Conservation (phyloP, 257 asterid species). For the Nicotiana paniculata region DNA sequence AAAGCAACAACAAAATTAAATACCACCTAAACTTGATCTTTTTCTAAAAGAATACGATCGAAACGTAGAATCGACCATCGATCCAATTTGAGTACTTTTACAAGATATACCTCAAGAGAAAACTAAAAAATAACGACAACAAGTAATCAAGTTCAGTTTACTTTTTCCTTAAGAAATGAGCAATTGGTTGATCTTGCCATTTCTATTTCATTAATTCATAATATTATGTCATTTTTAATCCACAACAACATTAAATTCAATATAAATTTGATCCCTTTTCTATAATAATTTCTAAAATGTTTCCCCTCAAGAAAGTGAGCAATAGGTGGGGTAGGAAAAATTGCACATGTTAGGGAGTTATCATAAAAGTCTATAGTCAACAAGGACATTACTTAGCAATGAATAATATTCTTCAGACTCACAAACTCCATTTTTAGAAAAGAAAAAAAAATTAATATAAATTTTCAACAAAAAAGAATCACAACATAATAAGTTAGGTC, state of each 20-base stretch:
- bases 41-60: not conserved
- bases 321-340: conserved; percentile 8
- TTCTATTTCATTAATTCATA: too few species aligned
- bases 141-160: too few species aligned
- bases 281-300: not conserved
- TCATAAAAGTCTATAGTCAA: conserved; percentile 38
- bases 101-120: accelerated
- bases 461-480: not conserved
- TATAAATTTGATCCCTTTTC: not conserved
- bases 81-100: too few species aligned
- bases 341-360: conserved; percentile 19
- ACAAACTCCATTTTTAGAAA: not conserved
- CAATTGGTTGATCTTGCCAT: too few species aligned
- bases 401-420: conserved; percentile 18
- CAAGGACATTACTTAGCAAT: conserved; percentile 17
- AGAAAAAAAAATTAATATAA: not conserved
- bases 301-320: not conserved
- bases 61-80: too few species aligned
- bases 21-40: not conserved
- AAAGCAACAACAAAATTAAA: not conserved
- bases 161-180: not conserved
- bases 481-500: not conserved
- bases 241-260: not conserved
- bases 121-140: accelerated
- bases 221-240: too few species aligned